Evolutionary conservation across 495 filamentous ascomycete species (phyloP).

Genomic region (Talaromyces borbonicus): DNA sequence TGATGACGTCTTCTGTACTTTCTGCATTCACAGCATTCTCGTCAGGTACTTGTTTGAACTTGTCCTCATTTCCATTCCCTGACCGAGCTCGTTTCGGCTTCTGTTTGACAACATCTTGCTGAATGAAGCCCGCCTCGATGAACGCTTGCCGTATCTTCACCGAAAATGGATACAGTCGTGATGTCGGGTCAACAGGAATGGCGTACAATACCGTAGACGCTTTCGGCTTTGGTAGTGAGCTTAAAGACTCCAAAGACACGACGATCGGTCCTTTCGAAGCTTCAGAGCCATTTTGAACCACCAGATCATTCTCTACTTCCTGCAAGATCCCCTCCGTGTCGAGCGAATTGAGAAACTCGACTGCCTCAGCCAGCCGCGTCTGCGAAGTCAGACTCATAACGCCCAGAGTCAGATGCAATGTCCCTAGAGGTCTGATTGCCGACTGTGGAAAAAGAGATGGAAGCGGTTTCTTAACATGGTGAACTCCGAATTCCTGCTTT

Average conservation of each 20-base stretch:
- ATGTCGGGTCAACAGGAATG: slow-evolving; percentile 44
- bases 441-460: slow-evolving; percentile 37
- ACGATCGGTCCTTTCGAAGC: slow-evolving; percentile 2
- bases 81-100: slow-evolving; percentile 5
- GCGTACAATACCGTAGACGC: slow-evolving; percentile 45
- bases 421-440: slow-evolving; percentile 68
- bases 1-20: neutral
- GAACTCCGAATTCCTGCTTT: slow-evolving; percentile 9
- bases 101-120: slow-evolving; percentile 30
- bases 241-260: slow-evolving; percentile 29
- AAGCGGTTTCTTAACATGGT: slow-evolving; percentile 12
- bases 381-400: slow-evolving; percentile 65
- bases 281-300: neutral
- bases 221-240: slow-evolving; percentile 23
- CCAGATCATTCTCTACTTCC: slow-evolving; percentile 14
- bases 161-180: slow-evolving; percentile 52
- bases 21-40: neutral
- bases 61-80: slow-evolving; percentile 6
- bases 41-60: no score
- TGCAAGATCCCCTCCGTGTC: slow-evolving; percentile 42
- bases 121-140: slow-evolving; percentile 49
- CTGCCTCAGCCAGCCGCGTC: slow-evolving; percentile 48
- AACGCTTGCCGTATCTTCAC: slow-evolving; percentile 51
- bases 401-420: slow-evolving; percentile 77
- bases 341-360: slow-evolving; percentile 43